A percentile compares a stretch with the other conserved stretches of the same genome.
Evolutionary conservation across 345 rosid genomes (phyloP).

Genomic region (Xanthoceras sorbifolium): DNA sequence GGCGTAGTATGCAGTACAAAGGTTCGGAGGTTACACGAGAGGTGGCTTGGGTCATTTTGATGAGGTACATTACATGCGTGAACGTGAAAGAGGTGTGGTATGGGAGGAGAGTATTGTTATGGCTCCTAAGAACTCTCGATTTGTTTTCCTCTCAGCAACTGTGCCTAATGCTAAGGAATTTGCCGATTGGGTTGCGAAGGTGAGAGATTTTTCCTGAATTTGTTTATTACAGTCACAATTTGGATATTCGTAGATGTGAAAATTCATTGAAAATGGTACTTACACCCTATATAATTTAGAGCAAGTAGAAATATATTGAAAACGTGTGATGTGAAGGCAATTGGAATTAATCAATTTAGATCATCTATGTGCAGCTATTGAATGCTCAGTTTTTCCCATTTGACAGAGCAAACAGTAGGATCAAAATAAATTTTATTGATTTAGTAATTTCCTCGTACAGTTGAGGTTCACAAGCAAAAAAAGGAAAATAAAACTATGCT

Average conservation of each 20-base stretch:
- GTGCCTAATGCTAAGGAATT: conserved; percentile 99
- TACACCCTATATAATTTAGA: not conserved
- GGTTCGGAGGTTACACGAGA: conserved; percentile 93
- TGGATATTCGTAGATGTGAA: not conserved
- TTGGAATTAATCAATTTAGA: not conserved
- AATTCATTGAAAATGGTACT: not conserved
- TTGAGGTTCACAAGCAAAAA: not conserved
- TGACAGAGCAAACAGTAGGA: not conserved
- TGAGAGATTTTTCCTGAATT: conserved; percentile 24
- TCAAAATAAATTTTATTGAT: not conserved
- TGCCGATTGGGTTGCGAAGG: conserved; percentile 99
- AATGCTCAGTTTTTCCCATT: not conserved
- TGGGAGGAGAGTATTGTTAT: conserved; percentile 99
- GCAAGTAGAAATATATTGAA: not conserved
- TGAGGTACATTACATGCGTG: conserved; percentile 99
- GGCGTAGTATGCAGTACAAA: conserved; percentile 98
- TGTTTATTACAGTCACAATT: not conserved
- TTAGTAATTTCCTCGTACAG: not conserved
- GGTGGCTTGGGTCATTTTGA: conserved; percentile 97
- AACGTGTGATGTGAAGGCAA: not conserved
- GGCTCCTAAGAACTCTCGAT: conserved; percentile 93
- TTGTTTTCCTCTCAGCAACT: conserved; percentile 96
- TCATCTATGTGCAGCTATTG: not conserved
- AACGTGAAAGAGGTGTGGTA: conserved; percentile 95
- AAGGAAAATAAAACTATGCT: not conserved